These are phyloP conservation scores for Acer negundo DNA, from an alignment of 345 rosid species.

Conservation along the genomic window DNA sequence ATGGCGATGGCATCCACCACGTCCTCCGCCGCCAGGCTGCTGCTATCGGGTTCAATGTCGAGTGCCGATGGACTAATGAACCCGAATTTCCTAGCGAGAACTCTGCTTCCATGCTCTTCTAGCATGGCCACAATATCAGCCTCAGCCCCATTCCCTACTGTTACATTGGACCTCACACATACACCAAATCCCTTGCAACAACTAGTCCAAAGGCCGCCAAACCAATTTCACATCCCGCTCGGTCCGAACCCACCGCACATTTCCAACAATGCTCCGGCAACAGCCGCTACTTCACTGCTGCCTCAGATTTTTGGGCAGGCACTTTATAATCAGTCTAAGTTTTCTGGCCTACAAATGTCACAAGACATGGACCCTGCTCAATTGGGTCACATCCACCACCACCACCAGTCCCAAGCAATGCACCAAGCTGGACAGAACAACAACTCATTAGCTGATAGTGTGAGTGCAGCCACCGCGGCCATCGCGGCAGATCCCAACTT, in stretches of 20 bases:
- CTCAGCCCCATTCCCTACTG: slow-evolving; percentile 94
- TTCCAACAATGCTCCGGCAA: slow-evolving; percentile 20
- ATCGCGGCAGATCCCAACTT: slow-evolving; percentile 62
- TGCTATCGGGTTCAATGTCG: slow-evolving; percentile 84
- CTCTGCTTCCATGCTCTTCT: slow-evolving; percentile 85
- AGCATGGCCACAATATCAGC: slow-evolving; percentile 97
- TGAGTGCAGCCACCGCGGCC: slow-evolving; percentile 48
- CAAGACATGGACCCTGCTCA: slow-evolving; percentile 37
- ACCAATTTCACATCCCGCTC: slow-evolving; percentile 53
- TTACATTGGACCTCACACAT: slow-evolving; percentile 84
- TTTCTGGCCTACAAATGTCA: slow-evolving; percentile 65
- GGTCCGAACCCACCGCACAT: slow-evolving; percentile 32
- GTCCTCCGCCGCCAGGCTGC: slow-evolving; percentile 81
- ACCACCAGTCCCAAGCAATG: not conserved
- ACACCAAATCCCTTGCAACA: slow-evolving; percentile 40
- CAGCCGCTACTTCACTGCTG: slow-evolving; percentile 29
- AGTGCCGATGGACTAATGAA: slow-evolving; percentile 73
- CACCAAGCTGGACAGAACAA: slow-evolving; percentile 26
- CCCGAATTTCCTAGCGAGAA: slow-evolving; percentile 68
- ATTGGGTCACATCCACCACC: slow-evolving; percentile 28
- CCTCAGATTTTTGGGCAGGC: slow-evolving; percentile 72
- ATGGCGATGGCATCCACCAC: slow-evolving; percentile 93
- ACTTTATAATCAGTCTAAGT: slow-evolving; percentile 58
- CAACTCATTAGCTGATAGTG: slow-evolving; percentile 41
- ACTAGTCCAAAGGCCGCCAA: slow-evolving; percentile 31